phyloP scores from a whole-genome alignment of 2,329 filamentous ascomycete species.

The Ascochyta koolunga region DNA sequence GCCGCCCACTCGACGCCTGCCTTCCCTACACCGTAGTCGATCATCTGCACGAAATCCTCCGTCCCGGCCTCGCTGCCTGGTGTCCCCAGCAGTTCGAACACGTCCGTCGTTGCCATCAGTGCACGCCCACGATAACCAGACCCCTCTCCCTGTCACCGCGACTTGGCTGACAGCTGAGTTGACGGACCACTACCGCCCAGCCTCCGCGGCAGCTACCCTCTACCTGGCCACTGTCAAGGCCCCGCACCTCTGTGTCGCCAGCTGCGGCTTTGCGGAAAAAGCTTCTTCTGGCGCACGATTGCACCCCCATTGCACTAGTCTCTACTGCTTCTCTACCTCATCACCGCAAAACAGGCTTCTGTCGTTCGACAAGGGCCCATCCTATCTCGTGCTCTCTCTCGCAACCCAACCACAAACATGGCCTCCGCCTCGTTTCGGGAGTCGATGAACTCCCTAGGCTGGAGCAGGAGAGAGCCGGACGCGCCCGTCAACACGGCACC shows the following conservation, averaged over 20 bases:
- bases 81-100: conserved; percentile 20
- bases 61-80: conserved; percentile 36
- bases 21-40: conserved; percentile 43
- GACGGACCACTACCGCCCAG: conserved; percentile 6
- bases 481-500: conserved; percentile 75
- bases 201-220: background rate
- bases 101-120: conserved; percentile 17
- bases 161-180: conserved; percentile 23
- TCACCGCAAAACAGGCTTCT: conserved; percentile 24
- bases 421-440: conserved; percentile 89
- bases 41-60: conserved; percentile 62
- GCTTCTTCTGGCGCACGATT: conserved; percentile 27
- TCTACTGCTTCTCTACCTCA: conserved; percentile 16
- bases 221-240: conserved; percentile 22
- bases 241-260: conserved; percentile 43
- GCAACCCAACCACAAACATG: conserved; percentile 59
- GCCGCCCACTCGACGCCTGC: conserved; percentile 43
- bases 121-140: conserved; percentile 10
- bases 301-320: conserved; percentile 17
- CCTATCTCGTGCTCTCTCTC: background rate
- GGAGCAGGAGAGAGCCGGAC: conserved; percentile 84
- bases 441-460: conserved; percentile 92
- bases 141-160: conserved; percentile 15
- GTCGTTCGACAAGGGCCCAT: conserved; percentile 7
- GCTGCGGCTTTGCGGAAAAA: conserved; percentile 45